A percentile compares a stretch with the other conserved stretches of the same genome.
phyloP scores from a whole-genome alignment of 352 stramenopile genomes.

The Phytophthora palmivora region DNA sequence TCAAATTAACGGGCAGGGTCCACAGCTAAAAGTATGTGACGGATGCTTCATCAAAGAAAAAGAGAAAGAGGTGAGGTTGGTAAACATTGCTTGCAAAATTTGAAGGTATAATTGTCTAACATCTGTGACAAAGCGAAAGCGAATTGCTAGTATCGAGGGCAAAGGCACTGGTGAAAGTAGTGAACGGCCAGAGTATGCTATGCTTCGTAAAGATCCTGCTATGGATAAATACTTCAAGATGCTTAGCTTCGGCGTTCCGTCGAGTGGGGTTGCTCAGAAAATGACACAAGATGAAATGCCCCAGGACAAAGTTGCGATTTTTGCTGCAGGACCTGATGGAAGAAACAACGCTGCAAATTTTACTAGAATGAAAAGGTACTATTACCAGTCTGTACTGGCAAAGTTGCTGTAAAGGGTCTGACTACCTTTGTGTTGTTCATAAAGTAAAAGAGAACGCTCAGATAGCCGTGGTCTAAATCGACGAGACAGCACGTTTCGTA shows the following conservation, averaged over 20 bases:
- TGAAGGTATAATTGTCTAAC: slow-evolving; percentile 14
- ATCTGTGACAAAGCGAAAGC: slow-evolving; percentile 43
- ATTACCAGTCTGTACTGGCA: background rate
- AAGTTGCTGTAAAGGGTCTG: background rate
- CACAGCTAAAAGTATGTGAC: slow-evolving; percentile 69
- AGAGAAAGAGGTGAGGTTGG: slow-evolving; percentile 54
- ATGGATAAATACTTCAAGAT: slow-evolving; percentile 91
- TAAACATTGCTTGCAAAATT: background rate
- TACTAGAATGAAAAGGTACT: slow-evolving; percentile 14
- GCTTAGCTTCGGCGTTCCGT: slow-evolving; percentile 77
- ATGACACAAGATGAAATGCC: slow-evolving; percentile 82
- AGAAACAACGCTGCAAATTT: slow-evolving; percentile 7
- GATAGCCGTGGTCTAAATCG: slow-evolving; percentile 30
- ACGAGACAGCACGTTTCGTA: slow-evolving; percentile 67
- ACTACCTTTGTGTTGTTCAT: slow-evolving; percentile 7
- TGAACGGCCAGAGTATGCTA: slow-evolving; percentile 62
- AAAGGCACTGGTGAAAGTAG: slow-evolving; percentile 10
- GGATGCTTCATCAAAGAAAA: slow-evolving; percentile 80
- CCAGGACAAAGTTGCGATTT: slow-evolving; percentile 63
- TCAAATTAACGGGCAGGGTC: slow-evolving; percentile 48
- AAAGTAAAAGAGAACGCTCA: slow-evolving; percentile 19
- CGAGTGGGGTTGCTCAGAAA: slow-evolving; percentile 75
- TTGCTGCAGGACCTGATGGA: slow-evolving; percentile 58
- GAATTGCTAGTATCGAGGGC: slow-evolving; percentile 30
- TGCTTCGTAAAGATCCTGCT: slow-evolving; percentile 60